phyloP scores from a whole-genome alignment of 768 basidiomycete species.

The Xerocomellus chrysenteron region DNA sequence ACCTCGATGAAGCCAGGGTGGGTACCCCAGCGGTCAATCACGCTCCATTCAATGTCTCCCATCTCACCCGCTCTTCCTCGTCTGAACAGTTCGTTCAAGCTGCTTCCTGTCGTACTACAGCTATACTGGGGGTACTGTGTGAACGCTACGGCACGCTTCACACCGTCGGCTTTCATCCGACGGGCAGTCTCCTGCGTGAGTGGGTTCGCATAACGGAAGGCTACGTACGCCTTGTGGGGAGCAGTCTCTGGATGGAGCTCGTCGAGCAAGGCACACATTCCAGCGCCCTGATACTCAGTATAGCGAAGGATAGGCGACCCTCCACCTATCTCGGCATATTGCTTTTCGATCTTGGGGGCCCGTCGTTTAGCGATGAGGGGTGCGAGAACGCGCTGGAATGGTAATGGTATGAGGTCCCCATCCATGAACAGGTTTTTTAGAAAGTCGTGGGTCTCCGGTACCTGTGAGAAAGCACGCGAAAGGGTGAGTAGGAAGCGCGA shows the following conservation, averaged over 20 bases:
- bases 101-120: slow-evolving; percentile 97
- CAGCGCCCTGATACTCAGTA: slow-evolving; percentile 84
- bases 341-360: slow-evolving; percentile 90
- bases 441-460: slow-evolving; percentile 90
- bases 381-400: slow-evolving; percentile 85
- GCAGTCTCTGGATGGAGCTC: slow-evolving; percentile 92
- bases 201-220: slow-evolving; percentile 91
- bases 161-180: slow-evolving; percentile 88
- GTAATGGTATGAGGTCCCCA: slow-evolving; percentile 92
- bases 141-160: slow-evolving; percentile 91
- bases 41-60: slow-evolving; percentile 87
- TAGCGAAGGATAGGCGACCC: slow-evolving; percentile 94
- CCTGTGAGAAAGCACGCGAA: slow-evolving; percentile 43
- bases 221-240: slow-evolving; percentile 94
- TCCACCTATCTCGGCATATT: slow-evolving; percentile 93
- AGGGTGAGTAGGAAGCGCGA: not conserved
- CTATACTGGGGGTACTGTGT: slow-evolving; percentile 99
- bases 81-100: slow-evolving; percentile 88
- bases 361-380: slow-evolving; percentile 87
- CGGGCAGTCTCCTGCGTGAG: slow-evolving; percentile 79
- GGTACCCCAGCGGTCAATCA: slow-evolving; percentile 97
- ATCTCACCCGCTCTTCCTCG: slow-evolving; percentile 58
- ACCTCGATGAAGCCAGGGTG: slow-evolving; percentile 95
- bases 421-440: slow-evolving; percentile 90
- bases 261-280: slow-evolving; percentile 88